Conservation (phyloP, 1,284 basidiomycete genomes). For the Coriolopsis trogii region DNA sequence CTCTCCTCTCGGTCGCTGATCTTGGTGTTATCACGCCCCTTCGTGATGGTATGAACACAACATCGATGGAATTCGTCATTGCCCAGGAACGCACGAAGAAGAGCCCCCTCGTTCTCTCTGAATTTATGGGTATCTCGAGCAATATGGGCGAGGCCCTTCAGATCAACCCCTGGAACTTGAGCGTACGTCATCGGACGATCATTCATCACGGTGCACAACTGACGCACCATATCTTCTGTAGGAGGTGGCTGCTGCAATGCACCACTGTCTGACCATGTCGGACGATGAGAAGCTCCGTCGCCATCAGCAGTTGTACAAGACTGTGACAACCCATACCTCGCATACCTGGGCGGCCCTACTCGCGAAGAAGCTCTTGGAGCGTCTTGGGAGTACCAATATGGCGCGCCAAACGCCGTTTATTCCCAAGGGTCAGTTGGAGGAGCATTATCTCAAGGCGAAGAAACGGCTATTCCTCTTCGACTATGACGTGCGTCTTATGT, state of each 20-base stretch:
- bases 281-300: slow-evolving; percentile 75
- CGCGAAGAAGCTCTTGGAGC: slow-evolving; percentile 86
- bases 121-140: slow-evolving; percentile 97
- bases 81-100: slow-evolving; percentile 85
- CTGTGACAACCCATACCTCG: slow-evolving; percentile 92
- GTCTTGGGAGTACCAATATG: slow-evolving; percentile 81
- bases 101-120: slow-evolving; percentile 89
- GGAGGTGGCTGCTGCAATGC: slow-evolving; percentile 94
- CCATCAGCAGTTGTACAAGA: slow-evolving; percentile 81
- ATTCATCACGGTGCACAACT: too few species aligned
- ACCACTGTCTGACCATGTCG: slow-evolving; percentile 85
- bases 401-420: slow-evolving; percentile 89
- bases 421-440: slow-evolving; percentile 63
- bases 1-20: slow-evolving; percentile 93
- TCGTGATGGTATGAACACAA: slow-evolving; percentile 99
- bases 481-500: slow-evolving; percentile 75
- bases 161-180: slow-evolving; percentile 90
- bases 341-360: slow-evolving; percentile 96
- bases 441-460: slow-evolving; percentile 71
- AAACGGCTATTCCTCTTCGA: slow-evolving; percentile 95
- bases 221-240: slow-evolving; percentile 34
- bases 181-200: slow-evolving; percentile 65
- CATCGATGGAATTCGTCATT: slow-evolving; percentile 96
- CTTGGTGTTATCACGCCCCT: slow-evolving; percentile 95
- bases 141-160: slow-evolving; percentile 84